Evolutionary conservation across 1,284 basidiomycete genomes (phyloP).

Genomic region (Ceratobasidium sp.): DNA sequence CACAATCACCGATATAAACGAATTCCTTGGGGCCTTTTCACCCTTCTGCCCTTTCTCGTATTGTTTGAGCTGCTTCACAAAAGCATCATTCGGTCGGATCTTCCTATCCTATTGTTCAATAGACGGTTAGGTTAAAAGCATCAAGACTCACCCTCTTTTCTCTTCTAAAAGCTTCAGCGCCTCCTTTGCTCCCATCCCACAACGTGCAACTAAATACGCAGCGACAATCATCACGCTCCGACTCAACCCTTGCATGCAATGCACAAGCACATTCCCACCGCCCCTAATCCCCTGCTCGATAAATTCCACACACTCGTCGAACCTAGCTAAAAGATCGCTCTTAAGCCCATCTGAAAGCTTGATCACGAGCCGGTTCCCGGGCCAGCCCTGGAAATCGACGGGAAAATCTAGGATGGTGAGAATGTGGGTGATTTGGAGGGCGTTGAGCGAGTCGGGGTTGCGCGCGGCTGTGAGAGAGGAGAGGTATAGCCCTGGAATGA

Average conservation of each 20-base stretch:
- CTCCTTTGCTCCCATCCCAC: background rate
- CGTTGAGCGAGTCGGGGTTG: background rate
- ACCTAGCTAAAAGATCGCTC: background rate
- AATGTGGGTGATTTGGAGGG: slow-evolving; percentile 18
- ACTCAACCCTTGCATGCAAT: slow-evolving; percentile 20
- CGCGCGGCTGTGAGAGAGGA: slow-evolving; percentile 13
- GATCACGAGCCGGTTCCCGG: slow-evolving; percentile 19
- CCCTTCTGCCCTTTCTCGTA: background rate
- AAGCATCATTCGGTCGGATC: slow-evolving; percentile 10
- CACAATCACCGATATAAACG: background rate
- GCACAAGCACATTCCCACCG: slow-evolving; percentile 30
- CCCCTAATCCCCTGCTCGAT: slow-evolving; percentile 2
- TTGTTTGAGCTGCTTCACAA: background rate
- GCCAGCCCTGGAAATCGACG: slow-evolving; percentile 15
- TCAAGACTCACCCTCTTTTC: slow-evolving; percentile 14
- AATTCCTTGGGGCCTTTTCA: background rate
- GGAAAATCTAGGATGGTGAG: slow-evolving; percentile 25
- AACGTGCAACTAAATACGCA: slow-evolving; percentile 3
- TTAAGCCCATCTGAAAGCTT: slow-evolving; percentile 9
- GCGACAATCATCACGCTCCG: slow-evolving; percentile 22
- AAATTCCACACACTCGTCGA: slow-evolving; percentile 24
- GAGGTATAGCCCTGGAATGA: slow-evolving; percentile 28
- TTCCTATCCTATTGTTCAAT: background rate
- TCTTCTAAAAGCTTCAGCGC: background rate
- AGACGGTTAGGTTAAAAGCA: too few relatives aligned